Conservation (phyloP, 495 filamentous ascomycete species). For the Podospora pseudocomata region DNA sequence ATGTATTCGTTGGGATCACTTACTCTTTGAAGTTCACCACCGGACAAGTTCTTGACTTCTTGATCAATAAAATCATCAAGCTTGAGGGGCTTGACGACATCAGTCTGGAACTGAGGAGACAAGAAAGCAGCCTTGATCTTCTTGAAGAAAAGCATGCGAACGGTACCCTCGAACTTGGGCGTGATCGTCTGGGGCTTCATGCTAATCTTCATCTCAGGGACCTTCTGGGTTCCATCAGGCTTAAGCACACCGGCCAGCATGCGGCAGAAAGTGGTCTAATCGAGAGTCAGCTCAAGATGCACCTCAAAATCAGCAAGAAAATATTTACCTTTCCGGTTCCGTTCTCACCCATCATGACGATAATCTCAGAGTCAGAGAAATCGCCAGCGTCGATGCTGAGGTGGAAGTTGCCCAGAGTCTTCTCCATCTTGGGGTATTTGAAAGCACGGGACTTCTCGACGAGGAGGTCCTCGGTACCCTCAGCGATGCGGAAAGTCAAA, state of each 20-base stretch:
- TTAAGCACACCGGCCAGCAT: constrained; percentile 91
- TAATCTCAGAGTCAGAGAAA: constrained; percentile 96
- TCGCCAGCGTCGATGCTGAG: constrained; percentile 73
- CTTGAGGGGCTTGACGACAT: constrained; percentile 97
- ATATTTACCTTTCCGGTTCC: constrained; percentile 54
- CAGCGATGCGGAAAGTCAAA: constrained; percentile 91
- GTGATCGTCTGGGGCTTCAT: constrained; percentile 99
- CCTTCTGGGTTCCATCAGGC: constrained; percentile 69
- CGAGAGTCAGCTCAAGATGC: constrained; percentile 49
- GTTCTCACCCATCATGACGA: constrained; percentile 99
- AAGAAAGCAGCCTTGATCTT: constrained; percentile 96
- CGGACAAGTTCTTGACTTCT: constrained; percentile 96
- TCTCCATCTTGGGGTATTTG: constrained; percentile 84
- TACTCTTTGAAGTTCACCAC: constrained; percentile 92
- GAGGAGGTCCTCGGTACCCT: constrained; percentile 87
- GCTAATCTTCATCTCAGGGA: constrained; percentile 93
- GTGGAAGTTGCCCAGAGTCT: constrained; percentile 88
- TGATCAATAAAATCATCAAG: constrained; percentile 99
- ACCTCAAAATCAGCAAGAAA: constrained; percentile 59
- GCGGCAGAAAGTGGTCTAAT: constrained; percentile 93
- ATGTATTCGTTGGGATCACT: neutral
- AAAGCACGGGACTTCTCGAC: constrained; percentile 81
- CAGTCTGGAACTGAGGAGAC: constrained; percentile 95
- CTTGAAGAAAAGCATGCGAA: constrained; percentile 69
- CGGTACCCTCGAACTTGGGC: constrained; percentile 94